Evolutionary conservation across 2,329 filamentous ascomycete genomes (phyloP), one percentile per base, ranked within the genome.

Genomic region (Microdochium trichocladiopsis): DNA sequence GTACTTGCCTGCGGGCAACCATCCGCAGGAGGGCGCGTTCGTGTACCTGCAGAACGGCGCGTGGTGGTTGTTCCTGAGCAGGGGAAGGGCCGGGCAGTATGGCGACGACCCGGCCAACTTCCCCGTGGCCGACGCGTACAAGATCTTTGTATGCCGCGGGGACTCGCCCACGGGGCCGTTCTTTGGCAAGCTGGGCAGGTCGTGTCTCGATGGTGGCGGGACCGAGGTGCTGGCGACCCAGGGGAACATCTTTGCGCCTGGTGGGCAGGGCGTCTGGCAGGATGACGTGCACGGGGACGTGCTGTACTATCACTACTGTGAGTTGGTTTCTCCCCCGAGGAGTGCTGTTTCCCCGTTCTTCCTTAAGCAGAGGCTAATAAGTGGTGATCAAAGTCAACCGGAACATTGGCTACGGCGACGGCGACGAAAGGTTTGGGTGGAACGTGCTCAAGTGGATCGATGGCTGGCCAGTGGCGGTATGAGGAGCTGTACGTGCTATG

Each of bases 61-160:
- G 61, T 87, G 83, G 63, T 88, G 86, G 60, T 70, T 88, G 11
- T 86, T 87, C 64, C 84, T 77, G 63, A 82, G 76, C 8, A 70
- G 70, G 1, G 85, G 84, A 1, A 72, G 70, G 25, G 88, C 84
- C 71, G 88, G 85, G 56, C 72, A 70, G n/a, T 84, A 79, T 56
- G 41, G 41, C 16, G 12, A 22, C 41, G 77, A 84, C 56, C 64
- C 61, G 0, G 69, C 58, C 51, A 68, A 63, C 52, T 82, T 83
- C 0, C 74, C 79, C 0, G 49, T 70, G 0, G 84, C 83, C 3
- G 68, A 70, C n/a, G 84, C 87, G 66, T 88, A 88, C 65, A 79
- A 78, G 62, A 83, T 87, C 62, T 78, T 77, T 60, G 82, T 85
- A 24, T 87, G 84, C 68, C 70, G 82, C n/a, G 80, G 77, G 3